A percentile compares a stretch with the other conserved stretches of the same genome.
These are phyloP conservation scores for Orbilia javanica DNA, from an alignment of 2,329 filamentous ascomycete species.

Conservation along the genomic window DNA sequence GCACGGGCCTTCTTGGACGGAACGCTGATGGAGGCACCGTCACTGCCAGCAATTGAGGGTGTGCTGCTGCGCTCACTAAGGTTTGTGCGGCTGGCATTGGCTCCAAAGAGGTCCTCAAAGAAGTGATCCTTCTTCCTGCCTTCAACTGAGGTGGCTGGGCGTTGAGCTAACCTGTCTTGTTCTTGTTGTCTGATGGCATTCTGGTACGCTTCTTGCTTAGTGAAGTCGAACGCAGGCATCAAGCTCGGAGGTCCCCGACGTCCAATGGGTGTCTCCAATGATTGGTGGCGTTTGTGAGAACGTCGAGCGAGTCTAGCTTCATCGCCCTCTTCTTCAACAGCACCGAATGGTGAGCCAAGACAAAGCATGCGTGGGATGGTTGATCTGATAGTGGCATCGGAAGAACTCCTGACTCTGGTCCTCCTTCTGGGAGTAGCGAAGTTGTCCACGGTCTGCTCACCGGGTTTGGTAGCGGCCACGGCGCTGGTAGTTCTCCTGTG, in stretches of 20 bases:
- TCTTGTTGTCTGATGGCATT: slow-evolving; percentile 50
- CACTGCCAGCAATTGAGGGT: slow-evolving; percentile 43
- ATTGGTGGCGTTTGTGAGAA: slow-evolving; percentile 57
- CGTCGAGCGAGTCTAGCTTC: slow-evolving; percentile 47
- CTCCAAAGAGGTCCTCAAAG: slow-evolving; percentile 55
- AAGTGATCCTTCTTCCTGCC: slow-evolving; percentile 55
- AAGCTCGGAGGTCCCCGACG: slow-evolving; percentile 32
- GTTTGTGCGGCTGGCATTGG: slow-evolving; percentile 50
- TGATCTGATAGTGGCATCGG: slow-evolving; percentile 53
- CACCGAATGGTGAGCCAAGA: slow-evolving; percentile 53
- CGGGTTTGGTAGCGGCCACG: slow-evolving; percentile 28
- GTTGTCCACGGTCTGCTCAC: slow-evolving; percentile 37
- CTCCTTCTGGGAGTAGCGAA: slow-evolving; percentile 52
- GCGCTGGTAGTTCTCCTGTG: slow-evolving; percentile 53
- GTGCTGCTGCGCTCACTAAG: slow-evolving; percentile 52
- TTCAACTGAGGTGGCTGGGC: slow-evolving; percentile 34
- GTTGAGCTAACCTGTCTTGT: slow-evolving; percentile 44
- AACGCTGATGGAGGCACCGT: slow-evolving; percentile 48
- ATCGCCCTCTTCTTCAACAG: slow-evolving; percentile 51
- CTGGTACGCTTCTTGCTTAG: slow-evolving; percentile 55
- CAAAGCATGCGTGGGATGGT: slow-evolving; percentile 57
- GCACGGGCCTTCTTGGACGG: slow-evolving; percentile 53
- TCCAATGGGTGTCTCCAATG: slow-evolving; percentile 40
- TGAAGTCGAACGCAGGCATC: slow-evolving; percentile 57
- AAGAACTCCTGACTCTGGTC: slow-evolving; percentile 48